These are phyloP conservation scores for Daedaleopsis sinensis DNA, from an alignment of 768 basidiomycete species.

Conservation along the genomic window DNA sequence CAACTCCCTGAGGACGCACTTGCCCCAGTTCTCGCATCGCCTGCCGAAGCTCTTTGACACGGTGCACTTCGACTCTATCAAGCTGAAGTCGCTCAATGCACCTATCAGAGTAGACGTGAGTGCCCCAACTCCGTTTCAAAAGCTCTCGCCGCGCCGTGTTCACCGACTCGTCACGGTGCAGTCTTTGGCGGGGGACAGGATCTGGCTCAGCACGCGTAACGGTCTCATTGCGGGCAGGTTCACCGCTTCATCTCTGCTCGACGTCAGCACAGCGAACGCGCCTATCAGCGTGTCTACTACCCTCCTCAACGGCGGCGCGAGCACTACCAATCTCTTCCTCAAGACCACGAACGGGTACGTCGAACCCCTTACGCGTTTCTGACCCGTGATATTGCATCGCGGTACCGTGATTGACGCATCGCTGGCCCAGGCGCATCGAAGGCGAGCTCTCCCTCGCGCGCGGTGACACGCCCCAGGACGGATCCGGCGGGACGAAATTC, in stretches of 20 bases:
- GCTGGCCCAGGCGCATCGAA: slow-evolving; percentile 35
- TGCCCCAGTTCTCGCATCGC: slow-evolving; percentile 34
- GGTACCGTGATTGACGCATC: neutral
- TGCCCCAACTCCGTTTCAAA: neutral
- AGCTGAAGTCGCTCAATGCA: slow-evolving; percentile 27
- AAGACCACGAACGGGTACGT: slow-evolving; percentile 48
- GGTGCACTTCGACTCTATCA: slow-evolving; percentile 32
- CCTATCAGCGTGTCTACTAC: slow-evolving; percentile 33
- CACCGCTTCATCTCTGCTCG: slow-evolving; percentile 32
- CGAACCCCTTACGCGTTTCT: neutral
- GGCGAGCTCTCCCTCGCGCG: slow-evolving; percentile 38
- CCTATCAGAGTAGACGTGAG: slow-evolving; percentile 35
- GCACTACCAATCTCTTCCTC: slow-evolving; percentile 35
- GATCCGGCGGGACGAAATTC: slow-evolving; percentile 35
- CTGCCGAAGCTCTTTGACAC: slow-evolving; percentile 32
- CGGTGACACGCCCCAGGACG: slow-evolving; percentile 20
- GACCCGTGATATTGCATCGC: neutral
- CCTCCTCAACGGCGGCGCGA: slow-evolving; percentile 28
- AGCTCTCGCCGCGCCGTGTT: neutral
- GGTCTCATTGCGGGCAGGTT: slow-evolving; percentile 41
- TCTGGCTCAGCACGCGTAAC: slow-evolving; percentile 34
- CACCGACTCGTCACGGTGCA: slow-evolving; percentile 19
- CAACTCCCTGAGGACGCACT: slow-evolving; percentile 31
- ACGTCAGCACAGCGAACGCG: slow-evolving; percentile 39
- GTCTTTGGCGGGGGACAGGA: slow-evolving; percentile 34